These are phyloP conservation scores for Diplocarpon mali DNA, from an alignment of 2,329 filamentous ascomycete genomes.

Conservation along the genomic window DNA sequence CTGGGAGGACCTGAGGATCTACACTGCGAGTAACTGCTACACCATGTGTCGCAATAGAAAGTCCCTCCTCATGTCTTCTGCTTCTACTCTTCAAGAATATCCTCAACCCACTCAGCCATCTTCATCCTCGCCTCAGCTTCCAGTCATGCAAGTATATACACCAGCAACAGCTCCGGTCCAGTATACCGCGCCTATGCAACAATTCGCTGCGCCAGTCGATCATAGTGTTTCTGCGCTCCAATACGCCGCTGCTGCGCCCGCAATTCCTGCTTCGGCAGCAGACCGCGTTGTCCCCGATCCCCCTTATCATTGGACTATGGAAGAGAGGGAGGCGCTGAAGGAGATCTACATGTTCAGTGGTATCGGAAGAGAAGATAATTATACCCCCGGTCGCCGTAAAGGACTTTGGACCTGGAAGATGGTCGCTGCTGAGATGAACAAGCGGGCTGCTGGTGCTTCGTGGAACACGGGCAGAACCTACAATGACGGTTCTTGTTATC, in stretches of 20 bases:
- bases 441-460: background rate
- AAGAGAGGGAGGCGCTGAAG: constrained; percentile 1
- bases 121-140: background rate
- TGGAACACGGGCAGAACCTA: constrained; percentile 1
- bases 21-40: background rate
- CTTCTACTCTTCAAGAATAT: background rate
- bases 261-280: background rate
- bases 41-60: background rate
- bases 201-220: background rate
- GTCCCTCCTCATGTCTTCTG: background rate
- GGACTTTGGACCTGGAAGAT: constrained; percentile 4
- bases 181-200: background rate
- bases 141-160: background rate
- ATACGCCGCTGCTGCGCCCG: background rate
- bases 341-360: constrained; percentile 1
- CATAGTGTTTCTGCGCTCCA: background rate
- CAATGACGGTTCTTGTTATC: constrained; percentile 1
- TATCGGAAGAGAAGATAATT: background rate
- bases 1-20: background rate
- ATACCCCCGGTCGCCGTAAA: background rate
- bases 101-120: background rate
- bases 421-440: constrained; percentile 3
- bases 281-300: background rate
- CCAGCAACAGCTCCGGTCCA: background rate
- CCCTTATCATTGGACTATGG: constrained; percentile 1